phyloP scores from a whole-genome alignment of 2,329 filamentous ascomycete species.

The Aspergillus intermedius region DNA sequence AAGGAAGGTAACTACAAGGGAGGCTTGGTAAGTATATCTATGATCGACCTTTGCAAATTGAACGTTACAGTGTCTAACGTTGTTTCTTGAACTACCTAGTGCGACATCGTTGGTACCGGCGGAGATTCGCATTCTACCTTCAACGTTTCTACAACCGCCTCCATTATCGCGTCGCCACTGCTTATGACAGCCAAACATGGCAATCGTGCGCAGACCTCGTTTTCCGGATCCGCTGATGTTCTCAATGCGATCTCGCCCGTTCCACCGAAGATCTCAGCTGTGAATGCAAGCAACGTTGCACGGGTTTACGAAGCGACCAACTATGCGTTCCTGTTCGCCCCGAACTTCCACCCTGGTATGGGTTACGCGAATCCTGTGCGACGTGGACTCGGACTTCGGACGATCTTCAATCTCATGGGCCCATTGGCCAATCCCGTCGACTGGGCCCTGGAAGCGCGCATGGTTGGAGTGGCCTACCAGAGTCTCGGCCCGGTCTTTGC shows the following conservation, averaged over 20 bases:
- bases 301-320: constrained; percentile 72
- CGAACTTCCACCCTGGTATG: constrained; percentile 95
- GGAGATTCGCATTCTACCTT: constrained; percentile 96
- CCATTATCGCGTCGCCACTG: constrained; percentile 80
- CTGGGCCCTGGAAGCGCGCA: constrained; percentile 73
- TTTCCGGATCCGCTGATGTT: constrained; percentile 90
- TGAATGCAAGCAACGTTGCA: constrained; percentile 65
- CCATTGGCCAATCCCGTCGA: constrained; percentile 89
- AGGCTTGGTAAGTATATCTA: constrained; percentile 61
- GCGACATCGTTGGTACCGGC: constrained; percentile 95
- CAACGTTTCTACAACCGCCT: constrained; percentile 94
- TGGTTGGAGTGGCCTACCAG: constrained; percentile 86
- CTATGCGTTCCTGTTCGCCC: constrained; percentile 93
- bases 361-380: constrained; percentile 78
- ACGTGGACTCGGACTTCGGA: constrained; percentile 83
- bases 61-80: constrained; percentile 4
- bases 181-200: constrained; percentile 90
- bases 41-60: not conserved
- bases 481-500: constrained; percentile 85
- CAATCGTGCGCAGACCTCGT: constrained; percentile 89
- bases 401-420: constrained; percentile 94
- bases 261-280: constrained; percentile 65
- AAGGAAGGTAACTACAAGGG: constrained; percentile 71
- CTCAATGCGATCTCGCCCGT: constrained; percentile 67
- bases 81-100: constrained; percentile 35